Conservation (phyloP, 2,329 filamentous ascomycete genomes). For the Curvularia hawaiiensis region DNA sequence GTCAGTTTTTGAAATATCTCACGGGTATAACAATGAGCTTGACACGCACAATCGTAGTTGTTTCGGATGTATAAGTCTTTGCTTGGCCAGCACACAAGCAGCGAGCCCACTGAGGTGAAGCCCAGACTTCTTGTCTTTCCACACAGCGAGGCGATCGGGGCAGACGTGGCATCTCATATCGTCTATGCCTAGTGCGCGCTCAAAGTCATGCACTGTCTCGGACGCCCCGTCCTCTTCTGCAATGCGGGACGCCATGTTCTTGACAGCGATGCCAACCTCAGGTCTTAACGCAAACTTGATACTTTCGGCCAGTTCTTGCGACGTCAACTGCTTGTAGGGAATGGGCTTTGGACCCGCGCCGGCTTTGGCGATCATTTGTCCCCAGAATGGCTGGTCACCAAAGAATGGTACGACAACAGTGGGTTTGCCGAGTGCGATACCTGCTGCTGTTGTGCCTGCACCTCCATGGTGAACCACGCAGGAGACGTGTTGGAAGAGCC, state of each 20-base stretch:
- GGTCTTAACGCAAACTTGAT: constrained; percentile 54
- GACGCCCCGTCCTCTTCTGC: constrained; percentile 24
- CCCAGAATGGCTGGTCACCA: constrained; percentile 64
- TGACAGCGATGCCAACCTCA: constrained; percentile 31
- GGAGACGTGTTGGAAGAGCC: constrained; percentile 62
- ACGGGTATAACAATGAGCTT: neutral
- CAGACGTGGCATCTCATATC: constrained; percentile 28
- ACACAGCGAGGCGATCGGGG: constrained; percentile 25
- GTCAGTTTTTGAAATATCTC: neutral
- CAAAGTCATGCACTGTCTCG: constrained; percentile 19
- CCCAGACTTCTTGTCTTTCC: constrained; percentile 26
- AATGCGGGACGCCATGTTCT: constrained; percentile 25
- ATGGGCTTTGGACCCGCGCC: constrained; percentile 58
- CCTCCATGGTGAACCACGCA: constrained; percentile 65
- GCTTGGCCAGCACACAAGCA: constrained; percentile 13
- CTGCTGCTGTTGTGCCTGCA: constrained; percentile 63
- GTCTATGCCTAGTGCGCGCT: constrained; percentile 18
- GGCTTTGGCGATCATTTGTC: constrained; percentile 56
- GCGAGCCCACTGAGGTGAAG: constrained; percentile 27
- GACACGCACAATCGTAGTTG: constrained; percentile 21
- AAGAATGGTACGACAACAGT: constrained; percentile 64
- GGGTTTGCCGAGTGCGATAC: constrained; percentile 57
- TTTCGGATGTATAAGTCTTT: constrained; percentile 13
- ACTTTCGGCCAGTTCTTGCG: constrained; percentile 52
- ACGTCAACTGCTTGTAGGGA: constrained; percentile 52